Conservation (phyloP, 169 alveolate genomes). For the Plasmodium gallinaceum region DNA sequence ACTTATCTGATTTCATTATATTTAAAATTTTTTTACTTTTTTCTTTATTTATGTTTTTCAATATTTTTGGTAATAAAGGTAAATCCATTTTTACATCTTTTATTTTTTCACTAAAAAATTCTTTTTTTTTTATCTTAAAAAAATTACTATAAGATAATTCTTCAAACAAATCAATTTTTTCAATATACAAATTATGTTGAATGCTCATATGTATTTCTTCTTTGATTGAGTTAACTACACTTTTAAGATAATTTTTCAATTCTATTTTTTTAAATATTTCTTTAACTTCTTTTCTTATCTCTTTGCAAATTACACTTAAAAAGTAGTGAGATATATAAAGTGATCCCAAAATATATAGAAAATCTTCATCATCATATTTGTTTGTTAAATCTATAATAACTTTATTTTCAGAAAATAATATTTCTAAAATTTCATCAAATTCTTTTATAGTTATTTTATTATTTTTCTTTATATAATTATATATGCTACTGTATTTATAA, state of each 20-base stretch:
- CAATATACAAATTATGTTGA: constrained; percentile 55
- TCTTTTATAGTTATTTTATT: neutral
- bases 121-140: constrained; percentile 24
- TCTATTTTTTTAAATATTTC: constrained; percentile 49
- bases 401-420: constrained; percentile 28
- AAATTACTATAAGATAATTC: constrained; percentile 14
- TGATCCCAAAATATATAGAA: constrained; percentile 36
- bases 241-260: constrained; percentile 19
- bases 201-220: constrained; percentile 53
- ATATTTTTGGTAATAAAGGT: constrained; percentile 60
- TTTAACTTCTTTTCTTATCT: constrained; percentile 64
- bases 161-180: constrained; percentile 39
- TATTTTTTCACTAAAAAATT: constrained; percentile 16
- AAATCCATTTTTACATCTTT: constrained; percentile 11
- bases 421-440: neutral
- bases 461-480: constrained; percentile 6
- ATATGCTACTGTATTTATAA: neutral
- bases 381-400: neutral
- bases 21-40: constrained; percentile 23
- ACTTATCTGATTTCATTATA: neutral
- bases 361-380: constrained; percentile 36
- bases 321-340: constrained; percentile 61
- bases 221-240: neutral
- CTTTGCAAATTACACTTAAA: constrained; percentile 41
- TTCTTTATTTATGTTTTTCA: constrained; percentile 30